Evolutionary conservation across 176 grass and related monocot genomes (phyloP).

Genomic region (Oryza officinalis): DNA sequence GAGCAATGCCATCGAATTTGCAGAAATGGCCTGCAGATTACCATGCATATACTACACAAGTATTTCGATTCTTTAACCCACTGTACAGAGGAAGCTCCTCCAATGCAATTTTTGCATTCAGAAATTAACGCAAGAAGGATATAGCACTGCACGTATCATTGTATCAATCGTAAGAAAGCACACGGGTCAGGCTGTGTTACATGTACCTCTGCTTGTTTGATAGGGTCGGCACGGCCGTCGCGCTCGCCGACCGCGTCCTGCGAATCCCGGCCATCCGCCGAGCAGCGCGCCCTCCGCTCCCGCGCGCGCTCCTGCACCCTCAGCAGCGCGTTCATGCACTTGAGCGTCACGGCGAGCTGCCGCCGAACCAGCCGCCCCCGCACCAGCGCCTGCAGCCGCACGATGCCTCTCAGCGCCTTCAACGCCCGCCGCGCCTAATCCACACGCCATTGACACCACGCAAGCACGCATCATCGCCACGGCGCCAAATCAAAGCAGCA

Average conservation of each 20-base stretch:
- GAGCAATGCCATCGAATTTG: not conserved
- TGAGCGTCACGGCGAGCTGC: constrained; percentile 84
- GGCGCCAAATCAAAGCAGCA: not conserved
- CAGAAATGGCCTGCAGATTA: not conserved
- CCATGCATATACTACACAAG: not conserved
- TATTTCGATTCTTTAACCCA: not conserved
- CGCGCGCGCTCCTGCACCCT: constrained; percentile 80
- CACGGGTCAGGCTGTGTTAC: not conserved
- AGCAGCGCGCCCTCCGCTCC: constrained; percentile 57
- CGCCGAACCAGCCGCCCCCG: constrained; percentile 69
- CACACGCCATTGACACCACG: not conserved
- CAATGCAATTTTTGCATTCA: not conserved
- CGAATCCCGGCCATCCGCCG: constrained; percentile 41
- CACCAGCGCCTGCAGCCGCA: constrained; percentile 91
- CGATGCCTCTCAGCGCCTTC: constrained; percentile 77
- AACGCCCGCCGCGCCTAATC: constrained; percentile 79
- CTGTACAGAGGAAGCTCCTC: not conserved
- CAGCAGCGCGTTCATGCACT: constrained; percentile 82
- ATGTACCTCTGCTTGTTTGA: constrained; percentile 36
- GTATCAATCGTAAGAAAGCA: not conserved
- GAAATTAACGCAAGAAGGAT: not conserved
- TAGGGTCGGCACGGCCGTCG: constrained; percentile 15
- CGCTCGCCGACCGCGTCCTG: constrained; percentile 5
- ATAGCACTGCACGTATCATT: not conserved
- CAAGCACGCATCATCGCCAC: not conserved